Base-by-base conservation (phyloP, 1,139 yeast genomes). In the Diutina ranongensis region DNA sequence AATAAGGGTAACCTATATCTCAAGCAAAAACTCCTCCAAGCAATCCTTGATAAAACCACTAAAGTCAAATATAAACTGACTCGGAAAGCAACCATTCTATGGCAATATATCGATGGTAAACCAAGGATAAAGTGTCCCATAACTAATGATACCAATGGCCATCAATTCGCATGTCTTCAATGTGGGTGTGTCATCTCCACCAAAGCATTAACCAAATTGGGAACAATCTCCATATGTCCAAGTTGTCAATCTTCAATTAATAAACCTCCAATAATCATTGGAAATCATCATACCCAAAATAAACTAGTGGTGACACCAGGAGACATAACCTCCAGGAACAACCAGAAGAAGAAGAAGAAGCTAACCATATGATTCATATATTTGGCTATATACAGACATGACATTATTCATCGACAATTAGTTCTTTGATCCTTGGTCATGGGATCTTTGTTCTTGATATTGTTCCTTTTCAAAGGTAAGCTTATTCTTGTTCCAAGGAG, bases 401-500 rank as follows among this genome's bases (percentile, higher is more conserved):
- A 4, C 18, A 5, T 34, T 15, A 25, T n/a, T n/a, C n/a, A n/a
- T n/a, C n/a, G n/a, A 27, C 10, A 15, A n/a, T 15, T 18, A n/a
- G n/a, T n/a, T n/a, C n/a, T n/a, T 25, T 25, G 28, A 25, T 25
- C 28, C 28, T 25, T 25, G 28, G 28, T 45, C 62, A 51, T 45
- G 40, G 18, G 47, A 48, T 45, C 53, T 52, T 19, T 54, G 51
- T 44, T 63, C 63, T 40, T 63, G 67, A 51, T 58, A 61, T 47
- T 64, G 62, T 44, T 56, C 57, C 52, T 63, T 59, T 48, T 62
- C 60, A 54, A 68, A 71, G 42, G 59, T 62, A 54, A 68, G 64
- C 58, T 71, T 71, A 46, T 66, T 50, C 51, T 62, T 61, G 57
- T 71, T 71, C 69, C 65, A 64, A 44, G 56, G 61, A 45, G 74